phyloP scores from a whole-genome alignment of 1,139 yeast genomes.

The Nakaseomyces bracarensis region DNA sequence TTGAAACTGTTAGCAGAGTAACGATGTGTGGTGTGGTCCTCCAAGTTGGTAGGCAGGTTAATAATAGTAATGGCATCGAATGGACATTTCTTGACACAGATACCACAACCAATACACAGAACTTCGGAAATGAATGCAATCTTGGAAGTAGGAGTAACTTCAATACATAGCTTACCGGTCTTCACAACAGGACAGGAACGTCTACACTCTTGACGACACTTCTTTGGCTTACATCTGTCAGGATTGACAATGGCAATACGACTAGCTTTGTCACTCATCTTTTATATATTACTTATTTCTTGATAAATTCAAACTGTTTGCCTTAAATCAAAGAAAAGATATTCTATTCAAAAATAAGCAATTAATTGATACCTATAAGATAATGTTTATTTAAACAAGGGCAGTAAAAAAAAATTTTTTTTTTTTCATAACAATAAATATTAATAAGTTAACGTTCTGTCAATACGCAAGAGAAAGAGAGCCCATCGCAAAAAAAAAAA shows the following conservation, averaged over 20 bases:
- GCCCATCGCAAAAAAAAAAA: background rate
- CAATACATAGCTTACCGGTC: conserved; percentile 96
- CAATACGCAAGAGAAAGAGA: too few species aligned
- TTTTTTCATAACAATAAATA: too few species aligned
- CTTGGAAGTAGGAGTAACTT: conserved; percentile 82
- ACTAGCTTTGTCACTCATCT: conserved; percentile 41
- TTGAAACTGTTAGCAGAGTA: conserved; percentile 97
- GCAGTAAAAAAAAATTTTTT: too few species aligned
- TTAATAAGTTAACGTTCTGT: too few species aligned
- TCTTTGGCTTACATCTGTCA: conserved; percentile 95
- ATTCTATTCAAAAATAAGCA: too few species aligned
- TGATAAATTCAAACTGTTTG: too few species aligned
- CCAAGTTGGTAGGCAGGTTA: conserved; percentile 92
- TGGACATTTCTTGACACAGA: conserved; percentile 96
- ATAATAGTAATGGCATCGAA: conserved; percentile 93
- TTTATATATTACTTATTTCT: too few species aligned
- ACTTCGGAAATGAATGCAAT: conserved; percentile 94
- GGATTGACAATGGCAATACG: conserved; percentile 92
- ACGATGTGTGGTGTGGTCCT: conserved; percentile 87
- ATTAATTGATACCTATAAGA: too few species aligned
- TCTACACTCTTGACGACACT: conserved; percentile 96
- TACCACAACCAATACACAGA: conserved; percentile 98
- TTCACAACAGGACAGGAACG: conserved; percentile 95
- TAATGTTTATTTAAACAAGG: too few species aligned
- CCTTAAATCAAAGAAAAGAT: too few species aligned